Evolutionary conservation across 345 rosid species (phyloP), one percentile per base, ranked within the genome.

Genomic region (Rhodamnia argentea): DNA sequence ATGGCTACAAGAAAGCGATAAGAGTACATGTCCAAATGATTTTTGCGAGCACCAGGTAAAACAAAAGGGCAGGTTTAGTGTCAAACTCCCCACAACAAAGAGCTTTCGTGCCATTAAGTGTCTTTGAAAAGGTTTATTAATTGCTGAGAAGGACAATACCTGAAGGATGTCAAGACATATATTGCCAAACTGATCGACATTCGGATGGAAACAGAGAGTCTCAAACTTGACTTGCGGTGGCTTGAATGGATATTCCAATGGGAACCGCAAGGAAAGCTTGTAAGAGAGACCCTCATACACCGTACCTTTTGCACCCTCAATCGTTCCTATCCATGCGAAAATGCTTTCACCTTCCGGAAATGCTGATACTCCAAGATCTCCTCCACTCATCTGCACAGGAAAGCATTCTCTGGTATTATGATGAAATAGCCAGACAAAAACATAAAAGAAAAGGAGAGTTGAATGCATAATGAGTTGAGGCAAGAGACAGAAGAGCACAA

Each of bases 101-200:
- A 70, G 0, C 40, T 70, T 70, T 70, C 4, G 24, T 70, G 47
- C 81, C 47, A 37, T 70, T 10, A 70, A 32, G 1, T 2, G 26
- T 70, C 47, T 42, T 59, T 62, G 7, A 47, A 9, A 18, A 54
- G 53, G 37, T 60, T 59, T 52, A 22, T 59, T 40, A 37, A 7
- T 37, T 37, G 47, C 81, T 70, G 47, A 70, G 81, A 70, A 37
- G 14, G 47, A 70, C 2, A 23, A 83, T 92, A 94, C 96, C 96
- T 93, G 94, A 89, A 94, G 96, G 78, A 94, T 93, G 91, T 94
- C 96, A 22, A 94, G 90, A 92, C 96, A 94, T 62, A 93, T 94
- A 85, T 93, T 94, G 85, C 96, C 96, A 85, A 85, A 90, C 60
- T 90, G 91, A 87, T 94, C 96, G 1, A 94, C 94, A 90, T 94